Percentiles rank a stretch among this genome's conserved stretches.
phyloP scores from a whole-genome alignment of 192 early-diverging fungal species.

The Phlyctochytrium planicorne region DNA sequence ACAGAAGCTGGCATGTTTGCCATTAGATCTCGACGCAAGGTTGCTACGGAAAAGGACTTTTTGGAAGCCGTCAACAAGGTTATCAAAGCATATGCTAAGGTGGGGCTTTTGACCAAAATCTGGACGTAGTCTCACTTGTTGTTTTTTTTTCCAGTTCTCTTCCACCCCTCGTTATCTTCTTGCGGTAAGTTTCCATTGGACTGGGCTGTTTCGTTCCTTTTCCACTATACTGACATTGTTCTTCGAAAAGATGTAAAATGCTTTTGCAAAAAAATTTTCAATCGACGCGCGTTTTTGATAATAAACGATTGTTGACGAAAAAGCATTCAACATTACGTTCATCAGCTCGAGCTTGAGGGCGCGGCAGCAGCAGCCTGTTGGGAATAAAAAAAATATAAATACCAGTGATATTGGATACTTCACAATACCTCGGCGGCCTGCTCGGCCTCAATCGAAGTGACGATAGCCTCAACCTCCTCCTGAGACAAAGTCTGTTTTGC shows the following conservation, averaged over 20 bases:
- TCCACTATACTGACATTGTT: no score
- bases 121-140: background rate
- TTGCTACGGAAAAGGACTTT: constrained; percentile 99
- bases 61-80: constrained; percentile 99
- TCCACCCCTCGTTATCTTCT: constrained; percentile 88
- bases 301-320: no score
- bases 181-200: constrained; percentile 32
- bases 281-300: no score
- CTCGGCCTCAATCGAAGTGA: constrained; percentile 24
- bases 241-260: no score
- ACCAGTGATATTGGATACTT: no score
- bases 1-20: constrained; percentile 99
- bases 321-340: no score
- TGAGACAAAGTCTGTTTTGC: constrained; percentile 10
- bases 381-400: no score
- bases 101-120: background rate
- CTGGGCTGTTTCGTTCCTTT: no score
- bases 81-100: constrained; percentile 95
- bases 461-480: constrained; percentile 27
- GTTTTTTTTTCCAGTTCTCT: constrained; percentile 65
- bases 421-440: no score
- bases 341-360: no score
- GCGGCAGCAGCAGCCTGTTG: no score
- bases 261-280: no score
- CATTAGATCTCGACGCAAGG: constrained; percentile 95